Evolutionary conservation across 1,139 yeast genomes (phyloP).

Genomic region (Suhomyces guaymorum): DNA sequence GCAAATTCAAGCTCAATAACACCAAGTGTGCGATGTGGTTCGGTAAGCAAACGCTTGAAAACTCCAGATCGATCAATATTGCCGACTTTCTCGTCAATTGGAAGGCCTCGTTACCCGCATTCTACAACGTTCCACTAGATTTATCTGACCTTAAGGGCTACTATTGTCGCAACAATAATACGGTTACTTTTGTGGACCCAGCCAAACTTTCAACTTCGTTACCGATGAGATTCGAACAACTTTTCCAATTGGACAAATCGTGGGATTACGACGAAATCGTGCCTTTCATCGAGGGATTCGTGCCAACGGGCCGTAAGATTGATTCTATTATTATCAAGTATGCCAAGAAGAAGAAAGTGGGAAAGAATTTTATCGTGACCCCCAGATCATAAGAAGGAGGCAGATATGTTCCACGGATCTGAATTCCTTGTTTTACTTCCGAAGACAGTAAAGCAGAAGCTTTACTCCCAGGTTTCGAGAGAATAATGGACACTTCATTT

Average conservation of each 20-base stretch:
- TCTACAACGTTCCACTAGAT: slow-evolving; percentile 58
- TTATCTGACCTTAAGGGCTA: slow-evolving; percentile 54
- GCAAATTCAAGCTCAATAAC: slow-evolving; percentile 38
- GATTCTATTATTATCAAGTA: slow-evolving; percentile 75
- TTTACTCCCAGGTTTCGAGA: too few relatives aligned
- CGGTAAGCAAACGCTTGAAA: slow-evolving; percentile 54
- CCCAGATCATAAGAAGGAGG: too few relatives aligned
- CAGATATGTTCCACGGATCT: too few relatives aligned
- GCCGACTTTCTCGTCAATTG: slow-evolving; percentile 59
- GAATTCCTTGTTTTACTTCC: too few relatives aligned
- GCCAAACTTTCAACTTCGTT: slow-evolving; percentile 52
- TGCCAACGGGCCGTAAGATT: slow-evolving; percentile 56
- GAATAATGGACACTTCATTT: too few relatives aligned
- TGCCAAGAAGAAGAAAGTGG: slow-evolving; percentile 65
- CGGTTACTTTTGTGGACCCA: slow-evolving; percentile 55
- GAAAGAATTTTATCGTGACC: slow-evolving; percentile 38
- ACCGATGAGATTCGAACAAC: slow-evolving; percentile 54
- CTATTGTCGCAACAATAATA: slow-evolving; percentile 49
- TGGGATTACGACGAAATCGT: slow-evolving; percentile 77
- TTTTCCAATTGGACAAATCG: slow-evolving; percentile 58
- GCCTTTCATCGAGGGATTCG: slow-evolving; percentile 64
- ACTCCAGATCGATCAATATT: slow-evolving; percentile 29
- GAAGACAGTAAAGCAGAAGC: too few relatives aligned
- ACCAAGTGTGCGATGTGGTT: slow-evolving; percentile 54
- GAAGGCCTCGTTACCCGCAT: slow-evolving; percentile 67